Evolutionary conservation across 345 rosid species (phyloP), one percentile per base, ranked within the genome.

Genomic region (Salix purpurea): DNA sequence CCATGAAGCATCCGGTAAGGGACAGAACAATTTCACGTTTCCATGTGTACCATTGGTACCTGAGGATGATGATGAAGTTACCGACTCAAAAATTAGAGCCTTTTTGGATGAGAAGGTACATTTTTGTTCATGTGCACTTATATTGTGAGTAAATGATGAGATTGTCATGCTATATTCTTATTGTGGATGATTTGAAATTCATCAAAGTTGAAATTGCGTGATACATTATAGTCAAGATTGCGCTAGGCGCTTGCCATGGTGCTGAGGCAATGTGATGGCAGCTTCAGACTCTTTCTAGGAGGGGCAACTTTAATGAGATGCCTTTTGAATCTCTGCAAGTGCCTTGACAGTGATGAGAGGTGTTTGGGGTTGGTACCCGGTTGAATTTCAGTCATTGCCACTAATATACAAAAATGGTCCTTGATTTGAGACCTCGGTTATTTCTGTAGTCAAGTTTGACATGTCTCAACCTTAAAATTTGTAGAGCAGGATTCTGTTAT

Each of bases 21-120:
- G 44, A 46, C 86, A 86, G 69, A 85, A 81, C 76, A 91, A 67
- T 52, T 90, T 90, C 83, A 75, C 90, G 16, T 79, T 87, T 79
- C 92, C 84, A 24, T 67, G 79, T 71, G 97, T 73, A 9, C 74
- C 75, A 42, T 18, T 65, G 44, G 72, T 21, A 16, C 6, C 81
- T 28, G 84, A 81, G 19, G 84, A 81, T 23, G 84, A 81, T 32
- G 84, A 77, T 26, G 84, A 81, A 77, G 84, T 81, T 64, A 81
- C 81, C 4, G 84, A 81, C 73, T 73, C 78, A 32, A 81, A 77
- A 77, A 81, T 81, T 54, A 69, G 78, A 65, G 84, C 84, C 3
- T 81, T 81, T 74, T 70, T 81, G 76, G 84, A 81, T 42, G 84
- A 81, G 72, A 81, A 81, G 84, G 84, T 90, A 83, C 68, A 15